A percentile compares a stretch with the other conserved stretches of the same genome.
Evolutionary conservation across 257 asterid genomes (phyloP).

Genomic region (Phtheirospermum japonicum): DNA sequence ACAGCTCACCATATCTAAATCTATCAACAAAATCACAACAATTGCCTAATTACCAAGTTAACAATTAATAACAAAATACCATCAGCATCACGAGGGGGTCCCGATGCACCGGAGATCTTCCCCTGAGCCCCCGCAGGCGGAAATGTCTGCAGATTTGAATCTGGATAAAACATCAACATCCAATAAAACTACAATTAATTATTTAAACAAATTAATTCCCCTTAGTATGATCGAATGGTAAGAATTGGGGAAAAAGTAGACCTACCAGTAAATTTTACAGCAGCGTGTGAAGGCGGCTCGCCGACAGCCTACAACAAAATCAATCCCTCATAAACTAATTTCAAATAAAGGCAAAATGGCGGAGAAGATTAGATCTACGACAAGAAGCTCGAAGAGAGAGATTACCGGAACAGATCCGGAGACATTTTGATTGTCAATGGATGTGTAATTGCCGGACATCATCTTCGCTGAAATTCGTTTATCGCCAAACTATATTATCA

Average conservation of each 20-base stretch:
- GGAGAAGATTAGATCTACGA: slow-evolving; percentile 26
- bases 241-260: background rate
- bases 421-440: slow-evolving; percentile 74
- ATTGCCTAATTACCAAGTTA: background rate
- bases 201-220: background rate
- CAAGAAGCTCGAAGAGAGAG: background rate
- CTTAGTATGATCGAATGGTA: slow-evolving; percentile 13
- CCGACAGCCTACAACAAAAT: slow-evolving; percentile 56
- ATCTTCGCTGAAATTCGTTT: slow-evolving; percentile 44
- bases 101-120: slow-evolving; percentile 72
- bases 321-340: slow-evolving; percentile 15
- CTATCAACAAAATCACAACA: background rate
- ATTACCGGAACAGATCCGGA: slow-evolving; percentile 92
- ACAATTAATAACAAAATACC: slow-evolving; percentile 45
- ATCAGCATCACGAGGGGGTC: slow-evolving; percentile 98
- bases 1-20: background rate
- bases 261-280: slow-evolving; percentile 76
- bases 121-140: slow-evolving; percentile 83
- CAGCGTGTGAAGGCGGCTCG: slow-evolving; percentile 67
- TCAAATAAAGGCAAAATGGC: background rate
- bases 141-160: slow-evolving; percentile 93
- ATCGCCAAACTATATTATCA: slow-evolving; percentile 16
- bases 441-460: slow-evolving; percentile 91
- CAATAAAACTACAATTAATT: slow-evolving; percentile 5
- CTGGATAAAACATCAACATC: slow-evolving; percentile 39